Conservation (phyloP, 306 rosid species). For the Rosa multiflora region DNA sequence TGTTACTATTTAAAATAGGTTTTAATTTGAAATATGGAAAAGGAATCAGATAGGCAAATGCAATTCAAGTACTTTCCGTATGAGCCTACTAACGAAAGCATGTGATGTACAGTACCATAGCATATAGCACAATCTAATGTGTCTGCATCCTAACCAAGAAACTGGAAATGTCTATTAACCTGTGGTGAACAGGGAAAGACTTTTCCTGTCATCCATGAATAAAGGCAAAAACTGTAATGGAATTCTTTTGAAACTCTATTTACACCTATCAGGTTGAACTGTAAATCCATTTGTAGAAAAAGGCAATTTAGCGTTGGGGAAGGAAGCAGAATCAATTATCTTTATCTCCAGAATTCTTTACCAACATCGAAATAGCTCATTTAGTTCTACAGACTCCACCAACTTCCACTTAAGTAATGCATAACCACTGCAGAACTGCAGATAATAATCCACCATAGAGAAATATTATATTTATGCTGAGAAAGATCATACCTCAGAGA, state of each 20-base stretch:
- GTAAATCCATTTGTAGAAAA: background rate
- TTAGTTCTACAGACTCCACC: background rate
- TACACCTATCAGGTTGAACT: background rate
- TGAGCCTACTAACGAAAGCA: background rate
- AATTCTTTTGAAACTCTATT: background rate
- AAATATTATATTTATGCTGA: background rate
- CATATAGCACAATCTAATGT: background rate
- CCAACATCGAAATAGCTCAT: constrained; percentile 11
- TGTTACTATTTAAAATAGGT: background rate
- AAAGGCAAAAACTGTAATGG: background rate
- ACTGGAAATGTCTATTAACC: background rate
- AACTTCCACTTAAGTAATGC: background rate
- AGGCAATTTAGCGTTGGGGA: background rate
- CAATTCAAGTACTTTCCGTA: background rate
- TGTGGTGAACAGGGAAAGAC: background rate
- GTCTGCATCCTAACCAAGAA: background rate
- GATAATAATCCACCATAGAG: background rate
- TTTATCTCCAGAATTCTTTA: background rate
- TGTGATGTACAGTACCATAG: background rate
- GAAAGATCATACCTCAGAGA: constrained; percentile 61
- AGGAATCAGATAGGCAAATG: background rate
- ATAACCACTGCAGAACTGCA: background rate
- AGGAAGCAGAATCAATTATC: background rate
- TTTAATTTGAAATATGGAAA: background rate
- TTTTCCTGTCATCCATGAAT: background rate